Percentiles rank a stretch among this genome's conserved stretches.
Conservation (phyloP, 1,284 basidiomycete genomes). For the Termitomyces sp. region DNA sequence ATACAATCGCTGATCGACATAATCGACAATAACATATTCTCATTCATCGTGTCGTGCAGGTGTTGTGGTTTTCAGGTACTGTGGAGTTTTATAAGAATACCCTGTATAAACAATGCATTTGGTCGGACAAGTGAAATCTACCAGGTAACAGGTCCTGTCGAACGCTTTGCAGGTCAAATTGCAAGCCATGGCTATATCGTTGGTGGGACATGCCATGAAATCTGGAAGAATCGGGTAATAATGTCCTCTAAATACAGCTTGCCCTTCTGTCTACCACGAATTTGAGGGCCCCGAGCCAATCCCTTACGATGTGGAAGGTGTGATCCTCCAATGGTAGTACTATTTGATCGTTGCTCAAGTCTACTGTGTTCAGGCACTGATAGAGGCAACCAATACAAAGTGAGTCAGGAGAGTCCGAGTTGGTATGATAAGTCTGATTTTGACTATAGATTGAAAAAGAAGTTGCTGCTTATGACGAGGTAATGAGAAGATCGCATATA, state of each 20-base stretch:
- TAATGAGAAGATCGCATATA: conserved; percentile 24
- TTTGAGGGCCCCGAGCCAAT: conserved; percentile 85
- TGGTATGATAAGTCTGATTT: not conserved
- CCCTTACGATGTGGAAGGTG: conserved; percentile 81
- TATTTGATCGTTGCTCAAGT: not conserved
- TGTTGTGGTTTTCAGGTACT: conserved; percentile 73
- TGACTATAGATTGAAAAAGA: conserved; percentile 74
- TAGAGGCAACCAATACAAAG: conserved; percentile 87
- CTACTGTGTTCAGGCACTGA: conserved; percentile 53
- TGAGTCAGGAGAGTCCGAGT: conserved; percentile 17
- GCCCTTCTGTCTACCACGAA: conserved; percentile 84
- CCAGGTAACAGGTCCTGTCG: conserved; percentile 82
- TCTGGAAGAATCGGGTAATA: not conserved
- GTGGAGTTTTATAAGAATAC: not conserved
- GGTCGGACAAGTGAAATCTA: conserved; percentile 65
- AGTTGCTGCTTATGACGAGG: conserved; percentile 81
- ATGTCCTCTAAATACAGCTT: conserved; percentile 41
- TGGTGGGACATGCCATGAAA: conserved; percentile 37
- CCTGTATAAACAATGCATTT: not conserved
- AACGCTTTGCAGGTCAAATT: conserved; percentile 87
- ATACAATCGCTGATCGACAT: not conserved
- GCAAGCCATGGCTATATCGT: conserved; percentile 84
- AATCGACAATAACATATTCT: not conserved
- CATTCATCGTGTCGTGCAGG: conserved; percentile 36
- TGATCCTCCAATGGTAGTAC: conserved; percentile 4